These are phyloP conservation scores for Ganoderma lingzhi DNA, from an alignment of 1,284 basidiomycete genomes.

Conservation along the genomic window DNA sequence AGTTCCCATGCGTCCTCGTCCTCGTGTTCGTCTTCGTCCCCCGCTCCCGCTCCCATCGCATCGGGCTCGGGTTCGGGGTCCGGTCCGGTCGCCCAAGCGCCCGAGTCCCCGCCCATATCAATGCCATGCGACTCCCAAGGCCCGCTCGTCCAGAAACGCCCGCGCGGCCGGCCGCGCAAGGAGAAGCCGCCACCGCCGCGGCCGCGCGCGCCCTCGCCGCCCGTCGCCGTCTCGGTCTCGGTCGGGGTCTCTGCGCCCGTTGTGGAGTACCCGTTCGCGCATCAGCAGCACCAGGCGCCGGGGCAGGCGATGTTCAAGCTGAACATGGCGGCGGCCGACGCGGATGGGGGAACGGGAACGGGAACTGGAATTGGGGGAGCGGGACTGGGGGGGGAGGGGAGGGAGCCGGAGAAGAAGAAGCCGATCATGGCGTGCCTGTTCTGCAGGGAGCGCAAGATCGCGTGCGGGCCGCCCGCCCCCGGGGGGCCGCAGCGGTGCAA, in stretches of 20 bases:
- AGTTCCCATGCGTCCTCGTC: background rate
- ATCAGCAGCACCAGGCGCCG: conserved; percentile 18
- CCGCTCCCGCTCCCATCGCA: conserved; percentile 1
- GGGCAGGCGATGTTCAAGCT: conserved; percentile 41
- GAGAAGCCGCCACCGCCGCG: conserved; percentile 8
- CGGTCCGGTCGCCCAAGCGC: background rate
- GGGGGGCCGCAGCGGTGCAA: conserved; percentile 43
- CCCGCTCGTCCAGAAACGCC: conserved; percentile 21
- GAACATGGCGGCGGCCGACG: conserved; percentile 19
- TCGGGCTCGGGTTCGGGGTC: background rate
- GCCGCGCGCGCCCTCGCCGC: conserved; percentile 18
- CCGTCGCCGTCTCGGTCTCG: background rate
- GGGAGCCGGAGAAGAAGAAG: conserved; percentile 42
- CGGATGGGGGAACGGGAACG: background rate
- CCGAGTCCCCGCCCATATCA: background rate
- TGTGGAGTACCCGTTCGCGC: conserved; percentile 32
- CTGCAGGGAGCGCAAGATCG: conserved; percentile 50
- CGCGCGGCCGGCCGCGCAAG: conserved; percentile 36
- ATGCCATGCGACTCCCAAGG: background rate
- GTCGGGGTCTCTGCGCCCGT: conserved; percentile 2
- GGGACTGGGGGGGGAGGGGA: conserved; percentile 3
- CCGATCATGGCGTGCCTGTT: conserved; percentile 49
- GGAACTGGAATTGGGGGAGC: background rate
- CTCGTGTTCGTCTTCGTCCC: background rate
- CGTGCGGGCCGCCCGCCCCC: conserved; percentile 45